phyloP scores from a whole-genome alignment of 2,329 filamentous ascomycete species.

The Anisogramma anomala region DNA sequence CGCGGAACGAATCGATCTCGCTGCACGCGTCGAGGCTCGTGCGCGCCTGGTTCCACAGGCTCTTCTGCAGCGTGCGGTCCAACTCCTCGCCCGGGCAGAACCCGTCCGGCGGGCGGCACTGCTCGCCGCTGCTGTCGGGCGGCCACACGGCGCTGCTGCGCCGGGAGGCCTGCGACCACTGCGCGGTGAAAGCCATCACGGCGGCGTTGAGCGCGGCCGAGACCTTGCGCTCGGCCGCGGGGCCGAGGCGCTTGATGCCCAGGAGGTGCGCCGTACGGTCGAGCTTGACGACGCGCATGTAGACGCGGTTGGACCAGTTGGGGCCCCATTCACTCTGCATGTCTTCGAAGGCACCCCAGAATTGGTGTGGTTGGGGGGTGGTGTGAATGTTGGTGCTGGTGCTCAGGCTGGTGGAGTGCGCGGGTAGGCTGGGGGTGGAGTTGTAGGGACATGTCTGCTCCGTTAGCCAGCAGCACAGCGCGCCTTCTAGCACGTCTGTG shows the following conservation, averaged over 20 bases:
- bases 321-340: slow-evolving; percentile 25
- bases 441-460: slow-evolving; percentile 41
- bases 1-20: slow-evolving; percentile 26
- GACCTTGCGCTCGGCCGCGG: slow-evolving; percentile 30
- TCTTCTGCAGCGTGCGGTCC: slow-evolving; percentile 26
- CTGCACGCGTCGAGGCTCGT: slow-evolving; percentile 25
- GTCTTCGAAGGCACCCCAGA: slow-evolving; percentile 5
- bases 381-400: slow-evolving; percentile 15
- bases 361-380: slow-evolving; percentile 14
- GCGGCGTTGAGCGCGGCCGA: slow-evolving; percentile 34
- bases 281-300: slow-evolving; percentile 35
- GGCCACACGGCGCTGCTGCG: slow-evolving; percentile 16
- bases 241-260: slow-evolving; percentile 29
- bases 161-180: slow-evolving; percentile 33
- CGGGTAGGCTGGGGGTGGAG: slow-evolving; percentile 1
- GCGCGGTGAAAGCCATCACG: slow-evolving; percentile 41
- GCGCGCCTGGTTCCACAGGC: slow-evolving; percentile 29
- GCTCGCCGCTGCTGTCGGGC: neutral
- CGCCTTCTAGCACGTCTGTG: slow-evolving; percentile 42
- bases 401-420: neutral
- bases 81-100: slow-evolving; percentile 25
- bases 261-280: slow-evolving; percentile 31
- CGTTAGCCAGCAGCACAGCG: slow-evolving; percentile 41
- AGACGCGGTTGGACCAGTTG: slow-evolving; percentile 38
- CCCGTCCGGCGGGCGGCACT: slow-evolving; percentile 1